Evolutionary conservation across 2,329 filamentous ascomycete species (phyloP), one percentile per base, ranked within the genome.

Genomic region (Alternaria brassicae): DNA sequence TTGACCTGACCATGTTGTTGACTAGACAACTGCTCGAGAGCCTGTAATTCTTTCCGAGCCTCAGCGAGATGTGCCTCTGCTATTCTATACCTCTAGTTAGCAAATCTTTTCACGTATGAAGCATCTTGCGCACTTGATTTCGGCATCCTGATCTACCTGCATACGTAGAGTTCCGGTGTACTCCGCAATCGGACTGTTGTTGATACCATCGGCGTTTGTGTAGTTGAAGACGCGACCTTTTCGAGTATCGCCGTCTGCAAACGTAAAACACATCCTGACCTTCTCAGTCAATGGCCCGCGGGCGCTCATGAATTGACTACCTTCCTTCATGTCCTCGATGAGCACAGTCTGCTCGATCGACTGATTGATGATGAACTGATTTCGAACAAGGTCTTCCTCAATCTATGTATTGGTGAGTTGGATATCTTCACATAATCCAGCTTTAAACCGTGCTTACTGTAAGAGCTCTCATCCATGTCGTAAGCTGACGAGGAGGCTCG

Each of bases 281-380:
- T 97, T 94, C 13, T 79, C 83, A n/a, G 81, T 81, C 39, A 80
- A 39, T 6, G 60, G 40, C 8, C 65, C 80, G 21, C 81, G 83
- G 53, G 84, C 82, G 60, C 90, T 87, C 85, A 97, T 91, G 44
- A 91, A 85, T 4, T 83, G 79, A 41, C 89, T 83, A 1, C 89
- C 95, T 56, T 91, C 85, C 1, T 83, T 77, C 27, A 91, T 83
- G 28, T 89, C 82, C 55, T 88, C 82, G 53, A 97, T 87, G 1
- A 99, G 82, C 6, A 97, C 86, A 7, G 89, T 87, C 75, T 97
- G 93, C 62, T 99, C 95, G 52, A 97, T 92, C 6, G 81, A 80
- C 67, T 92, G 85, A 62, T 89, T 89, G 74, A 98, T 95, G 70
- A 99, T 89, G 45, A 98, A 81, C 59, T 93, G 89, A 61, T 92